Percentiles rank a stretch among this genome's conserved stretches.
Conservation (phyloP, 768 basidiomycete genomes). For the Thelephora ganbajun region DNA sequence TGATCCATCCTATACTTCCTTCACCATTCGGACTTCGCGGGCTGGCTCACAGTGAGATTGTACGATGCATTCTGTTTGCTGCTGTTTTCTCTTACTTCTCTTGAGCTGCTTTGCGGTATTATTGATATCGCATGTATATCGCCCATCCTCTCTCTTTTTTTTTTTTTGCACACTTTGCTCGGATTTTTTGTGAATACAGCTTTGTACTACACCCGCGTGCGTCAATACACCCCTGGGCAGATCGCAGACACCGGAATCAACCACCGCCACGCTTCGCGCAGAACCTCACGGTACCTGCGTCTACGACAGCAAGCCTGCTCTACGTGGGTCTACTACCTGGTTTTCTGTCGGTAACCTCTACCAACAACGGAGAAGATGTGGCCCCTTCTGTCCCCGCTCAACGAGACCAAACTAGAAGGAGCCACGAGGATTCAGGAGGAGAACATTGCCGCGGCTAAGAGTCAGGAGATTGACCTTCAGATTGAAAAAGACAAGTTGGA, state of each 20-base stretch:
- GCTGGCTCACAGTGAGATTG: conserved; percentile 9
- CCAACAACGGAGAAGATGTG: conserved; percentile 5
- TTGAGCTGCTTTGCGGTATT: too few relatives aligned
- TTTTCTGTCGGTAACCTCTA: too few relatives aligned
- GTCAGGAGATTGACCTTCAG: conserved; percentile 39
- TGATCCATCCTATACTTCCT: too few relatives aligned
- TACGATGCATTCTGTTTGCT: too few relatives aligned
- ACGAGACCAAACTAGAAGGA: conserved; percentile 30
- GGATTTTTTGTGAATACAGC: neutral
- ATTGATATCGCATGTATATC: conserved; percentile 9
- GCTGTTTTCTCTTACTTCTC: too few relatives aligned
- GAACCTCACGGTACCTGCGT: too few relatives aligned
- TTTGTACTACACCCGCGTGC: neutral
- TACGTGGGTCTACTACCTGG: too few relatives aligned
- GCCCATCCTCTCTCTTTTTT: neutral
- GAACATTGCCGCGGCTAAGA: conserved; percentile 34
- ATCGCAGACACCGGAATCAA: too few relatives aligned
- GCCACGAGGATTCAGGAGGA: conserved; percentile 27
- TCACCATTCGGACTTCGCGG: too few relatives aligned
- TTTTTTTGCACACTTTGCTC: conserved; percentile 1
- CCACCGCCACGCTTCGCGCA: too few relatives aligned
- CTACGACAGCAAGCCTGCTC: too few relatives aligned
- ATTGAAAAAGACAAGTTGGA: conserved; percentile 32
- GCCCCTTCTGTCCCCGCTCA: conserved; percentile 19
- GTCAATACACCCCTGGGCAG: neutral